Conservation (phyloP, 108 stramenopile species). For the Chaetoceros muelleri region DNA sequence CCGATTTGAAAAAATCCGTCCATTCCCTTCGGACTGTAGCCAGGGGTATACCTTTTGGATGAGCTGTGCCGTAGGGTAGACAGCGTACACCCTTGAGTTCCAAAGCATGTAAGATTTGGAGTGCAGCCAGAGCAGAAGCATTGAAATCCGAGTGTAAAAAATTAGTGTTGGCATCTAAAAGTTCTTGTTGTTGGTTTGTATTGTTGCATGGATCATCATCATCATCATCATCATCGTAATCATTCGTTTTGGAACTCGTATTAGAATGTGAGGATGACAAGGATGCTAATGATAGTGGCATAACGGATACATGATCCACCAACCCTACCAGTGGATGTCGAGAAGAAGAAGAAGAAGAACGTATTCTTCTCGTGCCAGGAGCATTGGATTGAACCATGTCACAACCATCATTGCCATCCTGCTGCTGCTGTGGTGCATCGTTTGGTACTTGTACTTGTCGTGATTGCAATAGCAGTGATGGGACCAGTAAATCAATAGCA, state of each 20-base stretch:
- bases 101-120: slow-evolving; percentile 32
- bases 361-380: too few species aligned
- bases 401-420: neutral
- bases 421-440: neutral
- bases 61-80: slow-evolving; percentile 63
- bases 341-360: too few species aligned
- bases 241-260: neutral
- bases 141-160: neutral
- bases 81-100: slow-evolving; percentile 25
- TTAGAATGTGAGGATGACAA: neutral
- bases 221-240: slow-evolving; percentile 3
- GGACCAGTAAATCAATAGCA: slow-evolving; percentile 9
- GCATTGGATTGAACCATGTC: too few species aligned
- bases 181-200: slow-evolving; percentile 18
- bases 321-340: slow-evolving; percentile 72
- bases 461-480: too few species aligned
- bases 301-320: slow-evolving; percentile 70
- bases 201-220: neutral
- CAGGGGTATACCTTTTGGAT: slow-evolving; percentile 43
- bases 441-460: neutral
- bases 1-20: slow-evolving; percentile 57
- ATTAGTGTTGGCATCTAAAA: neutral
- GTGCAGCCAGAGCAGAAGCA: slow-evolving; percentile 34
- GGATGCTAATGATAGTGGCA: slow-evolving; percentile 29
- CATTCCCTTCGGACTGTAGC: slow-evolving; percentile 52